Percentiles rank a stretch among this genome's conserved stretches.
These are phyloP conservation scores for Candida corydali DNA, from an alignment of 805 yeast species.

Conservation along the genomic window DNA sequence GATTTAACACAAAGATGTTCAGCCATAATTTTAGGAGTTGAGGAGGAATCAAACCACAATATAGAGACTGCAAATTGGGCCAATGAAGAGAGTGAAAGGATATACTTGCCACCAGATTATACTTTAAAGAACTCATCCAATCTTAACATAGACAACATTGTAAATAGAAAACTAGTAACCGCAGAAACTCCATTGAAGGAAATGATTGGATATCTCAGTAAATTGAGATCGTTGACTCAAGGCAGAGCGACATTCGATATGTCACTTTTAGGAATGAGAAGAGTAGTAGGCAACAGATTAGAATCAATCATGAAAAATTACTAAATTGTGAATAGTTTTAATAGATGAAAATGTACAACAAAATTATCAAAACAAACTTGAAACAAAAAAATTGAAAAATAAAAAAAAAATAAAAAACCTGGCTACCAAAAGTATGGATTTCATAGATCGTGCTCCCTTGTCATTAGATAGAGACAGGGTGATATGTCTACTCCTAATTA, in stretches of 20 bases:
- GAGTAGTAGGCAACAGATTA: slow-evolving; percentile 51
- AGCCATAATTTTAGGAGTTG: slow-evolving; percentile 69
- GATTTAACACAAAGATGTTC: slow-evolving; percentile 77
- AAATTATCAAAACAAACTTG: not conserved
- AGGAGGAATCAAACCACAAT: slow-evolving; percentile 49
- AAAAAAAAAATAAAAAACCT: not conserved
- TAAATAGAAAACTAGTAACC: slow-evolving; percentile 52
- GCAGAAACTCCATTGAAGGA: slow-evolving; percentile 84
- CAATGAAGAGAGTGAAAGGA: slow-evolving; percentile 51
- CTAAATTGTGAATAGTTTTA: no score
- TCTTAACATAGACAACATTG: slow-evolving; percentile 16
- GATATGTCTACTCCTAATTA: slow-evolving; percentile 37
- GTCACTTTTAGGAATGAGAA: slow-evolving; percentile 71
- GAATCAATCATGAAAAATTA: no score
- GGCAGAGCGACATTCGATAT: slow-evolving; percentile 84
- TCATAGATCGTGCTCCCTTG: slow-evolving; percentile 9
- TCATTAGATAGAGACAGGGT: slow-evolving; percentile 35
- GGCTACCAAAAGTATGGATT: slow-evolving; percentile 1
- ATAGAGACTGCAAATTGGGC: slow-evolving; percentile 44
- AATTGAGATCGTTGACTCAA: slow-evolving; percentile 77
- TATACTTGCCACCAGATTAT: slow-evolving; percentile 76
- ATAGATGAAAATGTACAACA: no score
- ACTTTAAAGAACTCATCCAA: slow-evolving; percentile 33
- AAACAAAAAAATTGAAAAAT: not conserved
- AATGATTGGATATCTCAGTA: slow-evolving; percentile 84